Evolutionary conservation across 2,329 filamentous ascomycete species (phyloP), one percentile per base, ranked within the genome.

Genomic region (Ceratocystis alfenasii): DNA sequence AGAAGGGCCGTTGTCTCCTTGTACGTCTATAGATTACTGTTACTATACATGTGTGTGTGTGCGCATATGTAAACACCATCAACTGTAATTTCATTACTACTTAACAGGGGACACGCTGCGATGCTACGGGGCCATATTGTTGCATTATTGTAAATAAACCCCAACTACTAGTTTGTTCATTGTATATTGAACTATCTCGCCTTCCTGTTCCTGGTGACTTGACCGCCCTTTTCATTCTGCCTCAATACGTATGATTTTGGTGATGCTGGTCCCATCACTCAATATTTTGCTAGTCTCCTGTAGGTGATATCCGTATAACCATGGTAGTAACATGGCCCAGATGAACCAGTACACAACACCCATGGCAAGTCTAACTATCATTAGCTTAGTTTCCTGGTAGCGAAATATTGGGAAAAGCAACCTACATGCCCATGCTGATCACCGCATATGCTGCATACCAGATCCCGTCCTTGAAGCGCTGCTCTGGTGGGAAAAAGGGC

Each of bases 311-410:
- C 80, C 79, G 63, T 81, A 77, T 74, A 80, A 80, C 53, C 74
- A 76, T 1, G 88, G 87, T 28, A 89, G 72, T 0, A 83, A 69
- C 2, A 83, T 77, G 0, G 85, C 85, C 81, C 84, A 87, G 1
- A 87, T 68, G 69, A 83, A 85, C 88, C 87, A 90, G 71, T 90
- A 90, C 0, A 83, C 1, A 0, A 86, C 71, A 0, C 81, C 85
- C 61, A 83, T 81, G 0, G 80, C 44, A 44, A 88, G 75, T 65
- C 83, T 87, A 64, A 53, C 48, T 25, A 12, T 15, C 63, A 22
- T 33, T 20, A 66, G 44, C 53, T 61, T 68, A 15, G 30, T 7
- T 1, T 33, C n/a, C 66, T 15, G 25, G 5, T 30, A 41, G 6
- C 22, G 45, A 36, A 48, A n/a, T 5, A 5, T 1, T 28, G 17